These are phyloP conservation scores for Chytriomyces sp. DNA, from an alignment of 192 early-diverging fungal species.

Conservation along the genomic window DNA sequence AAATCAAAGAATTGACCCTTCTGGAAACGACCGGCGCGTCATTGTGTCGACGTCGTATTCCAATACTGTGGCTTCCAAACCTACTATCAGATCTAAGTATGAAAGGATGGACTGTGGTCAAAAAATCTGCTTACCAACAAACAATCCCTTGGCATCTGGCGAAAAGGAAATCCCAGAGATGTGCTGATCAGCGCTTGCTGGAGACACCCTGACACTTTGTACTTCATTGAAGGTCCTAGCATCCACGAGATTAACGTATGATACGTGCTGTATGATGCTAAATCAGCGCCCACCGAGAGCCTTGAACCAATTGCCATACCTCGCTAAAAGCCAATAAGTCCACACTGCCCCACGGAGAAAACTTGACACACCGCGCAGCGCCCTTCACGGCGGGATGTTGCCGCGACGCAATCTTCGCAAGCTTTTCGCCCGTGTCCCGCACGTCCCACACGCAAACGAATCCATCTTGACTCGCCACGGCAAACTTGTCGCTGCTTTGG, in stretches of 20 bases:
- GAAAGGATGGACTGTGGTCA: too few species aligned
- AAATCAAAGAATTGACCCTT: slow-evolving; percentile 76
- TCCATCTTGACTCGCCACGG: slow-evolving; percentile 94
- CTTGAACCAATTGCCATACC: slow-evolving; percentile 23
- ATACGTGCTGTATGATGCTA: slow-evolving; percentile 58
- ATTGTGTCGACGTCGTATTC: slow-evolving; percentile 84
- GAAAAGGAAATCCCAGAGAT: slow-evolving; percentile 86
- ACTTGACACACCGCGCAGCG: slow-evolving; percentile 88
- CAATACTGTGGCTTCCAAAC: slow-evolving; percentile 78
- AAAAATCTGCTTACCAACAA: slow-evolving; percentile 72
- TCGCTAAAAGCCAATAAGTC: slow-evolving; percentile 84
- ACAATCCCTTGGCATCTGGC: slow-evolving; percentile 78
- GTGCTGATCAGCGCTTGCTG: slow-evolving; percentile 67
- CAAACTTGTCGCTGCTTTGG: slow-evolving; percentile 89
- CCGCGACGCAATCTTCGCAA: slow-evolving; percentile 72
- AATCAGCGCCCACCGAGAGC: not conserved
- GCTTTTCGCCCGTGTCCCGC: slow-evolving; percentile 70
- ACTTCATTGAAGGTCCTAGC: slow-evolving; percentile 81
- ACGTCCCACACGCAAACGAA: slow-evolving; percentile 93
- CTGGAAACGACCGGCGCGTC: slow-evolving; percentile 76
- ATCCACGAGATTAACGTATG: slow-evolving; percentile 89
- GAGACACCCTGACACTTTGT: slow-evolving; percentile 79
- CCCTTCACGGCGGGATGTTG: slow-evolving; percentile 74
- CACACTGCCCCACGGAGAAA: slow-evolving; percentile 83
- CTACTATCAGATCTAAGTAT: slow-evolving; percentile 43